Percentiles rank a stretch among this genome's conserved stretches.
These are phyloP conservation scores for Lepiota venenata DNA, from an alignment of 768 basidiomycete genomes.

Conservation along the genomic window DNA sequence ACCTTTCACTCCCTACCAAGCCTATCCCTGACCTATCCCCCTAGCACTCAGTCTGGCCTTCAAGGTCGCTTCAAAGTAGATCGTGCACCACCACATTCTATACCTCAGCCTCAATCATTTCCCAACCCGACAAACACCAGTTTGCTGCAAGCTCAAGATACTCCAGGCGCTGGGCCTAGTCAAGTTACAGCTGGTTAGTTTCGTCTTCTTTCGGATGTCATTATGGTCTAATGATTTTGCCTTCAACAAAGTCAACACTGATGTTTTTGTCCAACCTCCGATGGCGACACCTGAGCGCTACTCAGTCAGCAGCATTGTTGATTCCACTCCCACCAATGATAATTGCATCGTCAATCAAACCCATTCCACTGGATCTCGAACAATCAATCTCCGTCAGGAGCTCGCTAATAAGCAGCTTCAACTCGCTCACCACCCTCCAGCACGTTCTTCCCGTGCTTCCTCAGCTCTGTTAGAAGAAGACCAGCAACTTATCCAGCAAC, in stretches of 20 bases:
- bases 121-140: not conserved
- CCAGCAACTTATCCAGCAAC: constrained; percentile 2
- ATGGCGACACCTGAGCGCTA: not conserved
- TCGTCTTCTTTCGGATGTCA: no score
- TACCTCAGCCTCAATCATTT: not conserved
- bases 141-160: not conserved
- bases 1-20: no score
- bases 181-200: not conserved
- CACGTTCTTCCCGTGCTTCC: not conserved
- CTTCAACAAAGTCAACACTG: not conserved
- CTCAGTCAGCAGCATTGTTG: not conserved
- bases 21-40: no score
- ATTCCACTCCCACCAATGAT: not conserved
- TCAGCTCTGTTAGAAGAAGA: constrained; percentile 6
- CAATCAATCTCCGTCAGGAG: constrained; percentile 6
- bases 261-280: constrained; percentile 1
- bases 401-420: constrained; percentile 6
- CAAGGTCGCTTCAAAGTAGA: not conserved
- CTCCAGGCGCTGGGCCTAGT: not conserved
- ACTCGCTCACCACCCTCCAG: constrained; percentile 1
- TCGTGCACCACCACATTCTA: not conserved
- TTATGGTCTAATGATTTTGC: not conserved
- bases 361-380: not conserved
- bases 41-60: no score
- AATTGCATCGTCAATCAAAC: not conserved